phyloP scores from a whole-genome alignment of 371 early-diverging fungal genomes.

The Mucor saturninus region DNA sequence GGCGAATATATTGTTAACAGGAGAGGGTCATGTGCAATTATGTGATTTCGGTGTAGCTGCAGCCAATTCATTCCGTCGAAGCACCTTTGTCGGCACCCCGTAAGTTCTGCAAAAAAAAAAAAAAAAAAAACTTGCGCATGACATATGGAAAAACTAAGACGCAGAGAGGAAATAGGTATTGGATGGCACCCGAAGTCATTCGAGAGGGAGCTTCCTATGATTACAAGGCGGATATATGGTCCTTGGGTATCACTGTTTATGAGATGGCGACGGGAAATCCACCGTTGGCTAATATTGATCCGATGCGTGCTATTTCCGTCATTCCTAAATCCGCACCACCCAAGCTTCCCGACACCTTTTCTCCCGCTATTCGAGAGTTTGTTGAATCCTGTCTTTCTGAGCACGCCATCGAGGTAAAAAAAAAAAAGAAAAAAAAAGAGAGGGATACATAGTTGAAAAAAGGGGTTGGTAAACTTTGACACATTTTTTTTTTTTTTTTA shows the following conservation, averaged over 20 bases:
- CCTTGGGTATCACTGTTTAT: slow-evolving; percentile 95
- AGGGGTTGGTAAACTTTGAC: no score
- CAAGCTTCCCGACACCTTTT: slow-evolving; percentile 73
- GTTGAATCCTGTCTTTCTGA: slow-evolving; percentile 85
- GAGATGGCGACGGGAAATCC: slow-evolving; percentile 96
- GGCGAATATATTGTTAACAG: slow-evolving; percentile 92
- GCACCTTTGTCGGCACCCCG: slow-evolving; percentile 92
- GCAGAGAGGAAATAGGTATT: slow-evolving; percentile 57
- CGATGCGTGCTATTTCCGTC: slow-evolving; percentile 87
- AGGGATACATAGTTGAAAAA: no score
- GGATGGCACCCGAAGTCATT: slow-evolving; percentile 93
- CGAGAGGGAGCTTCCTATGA: slow-evolving; percentile 80
- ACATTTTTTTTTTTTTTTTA: no score
- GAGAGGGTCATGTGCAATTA: slow-evolving; percentile 90
- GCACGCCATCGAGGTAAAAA: slow-evolving; percentile 77
- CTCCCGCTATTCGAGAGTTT: slow-evolving; percentile 87
- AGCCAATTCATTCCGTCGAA: slow-evolving; percentile 71
- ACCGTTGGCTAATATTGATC: slow-evolving; percentile 92
- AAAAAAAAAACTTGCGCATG: background rate
- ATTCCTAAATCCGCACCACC: slow-evolving; percentile 83
- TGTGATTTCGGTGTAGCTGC: slow-evolving; percentile 94
- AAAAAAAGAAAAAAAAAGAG: background rate
- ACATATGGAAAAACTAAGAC: no score
- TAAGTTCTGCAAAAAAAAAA: slow-evolving; percentile 41
- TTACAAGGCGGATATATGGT: slow-evolving; percentile 90